phyloP scores from a whole-genome alignment of 306 rosid species.

The Urtica urens region DNA sequence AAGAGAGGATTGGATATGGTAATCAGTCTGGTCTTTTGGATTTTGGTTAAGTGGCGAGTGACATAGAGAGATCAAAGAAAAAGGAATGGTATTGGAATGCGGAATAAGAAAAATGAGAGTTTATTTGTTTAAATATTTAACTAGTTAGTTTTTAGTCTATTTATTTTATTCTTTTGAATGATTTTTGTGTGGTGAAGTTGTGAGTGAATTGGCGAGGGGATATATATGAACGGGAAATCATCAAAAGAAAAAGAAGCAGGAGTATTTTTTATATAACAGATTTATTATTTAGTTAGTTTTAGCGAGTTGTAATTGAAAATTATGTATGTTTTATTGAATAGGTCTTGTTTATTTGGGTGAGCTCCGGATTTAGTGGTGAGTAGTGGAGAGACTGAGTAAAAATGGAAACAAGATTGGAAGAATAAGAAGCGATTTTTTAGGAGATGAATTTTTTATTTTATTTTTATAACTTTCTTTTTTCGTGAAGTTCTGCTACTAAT shows the following conservation, averaged over 20 bases:
- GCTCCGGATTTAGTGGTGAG: constrained; percentile 9
- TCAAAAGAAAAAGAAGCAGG: too few species aligned
- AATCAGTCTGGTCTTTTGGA: background rate
- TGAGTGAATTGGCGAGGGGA: background rate
- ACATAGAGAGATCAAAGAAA: background rate
- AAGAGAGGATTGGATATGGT: background rate
- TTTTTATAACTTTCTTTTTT: background rate
- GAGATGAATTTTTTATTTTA: background rate
- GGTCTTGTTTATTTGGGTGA: background rate
- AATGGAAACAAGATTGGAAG: background rate
- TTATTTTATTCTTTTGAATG: too few species aligned
- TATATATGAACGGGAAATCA: background rate
- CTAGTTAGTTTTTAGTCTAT: too few species aligned
- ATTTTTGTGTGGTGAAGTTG: background rate
- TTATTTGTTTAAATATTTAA: too few species aligned
- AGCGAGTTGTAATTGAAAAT: too few species aligned
- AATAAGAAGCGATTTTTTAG: background rate
- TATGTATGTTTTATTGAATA: too few species aligned
- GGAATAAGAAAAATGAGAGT: too few species aligned
- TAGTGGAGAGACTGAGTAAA: constrained; percentile 11
- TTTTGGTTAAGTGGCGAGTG: background rate
- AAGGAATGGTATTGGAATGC: background rate
- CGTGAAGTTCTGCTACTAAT: too few species aligned
- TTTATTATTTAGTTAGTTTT: too few species aligned
- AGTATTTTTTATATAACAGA: too few species aligned